These are phyloP conservation scores for Lactarius sp. DNA, from an alignment of 768 basidiomycete genomes.

Conservation along the genomic window DNA sequence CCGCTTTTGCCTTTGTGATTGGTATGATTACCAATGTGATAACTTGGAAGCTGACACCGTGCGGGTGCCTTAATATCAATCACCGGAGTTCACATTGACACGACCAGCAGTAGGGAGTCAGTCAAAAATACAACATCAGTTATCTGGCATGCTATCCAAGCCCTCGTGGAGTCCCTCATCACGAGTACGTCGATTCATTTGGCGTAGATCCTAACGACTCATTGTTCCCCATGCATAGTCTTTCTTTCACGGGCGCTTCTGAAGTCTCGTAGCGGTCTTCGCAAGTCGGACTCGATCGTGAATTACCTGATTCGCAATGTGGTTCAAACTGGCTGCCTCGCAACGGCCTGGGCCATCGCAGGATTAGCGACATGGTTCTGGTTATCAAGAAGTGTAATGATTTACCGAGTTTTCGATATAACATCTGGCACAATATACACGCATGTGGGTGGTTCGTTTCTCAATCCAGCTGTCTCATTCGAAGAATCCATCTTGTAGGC, in stretches of 20 bases:
- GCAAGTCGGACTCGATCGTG: not conserved
- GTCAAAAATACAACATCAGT: not conserved
- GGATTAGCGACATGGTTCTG: not conserved
- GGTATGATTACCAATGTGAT: not conserved
- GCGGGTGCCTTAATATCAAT: not conserved
- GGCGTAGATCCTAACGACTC: not conserved
- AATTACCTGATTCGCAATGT: not conserved
- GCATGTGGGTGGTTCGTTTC: not conserved
- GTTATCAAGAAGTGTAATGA: not conserved
- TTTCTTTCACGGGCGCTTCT: conserved; percentile 4
- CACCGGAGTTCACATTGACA: not conserved
- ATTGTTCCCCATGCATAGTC: not conserved
- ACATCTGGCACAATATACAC: conserved; percentile 4
- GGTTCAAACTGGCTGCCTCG: conserved; percentile 6
- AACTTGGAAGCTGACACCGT: not conserved
- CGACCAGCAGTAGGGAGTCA: not conserved
- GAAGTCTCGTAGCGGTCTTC: not conserved
- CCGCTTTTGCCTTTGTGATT: not conserved
- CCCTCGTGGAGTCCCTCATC: not conserved
- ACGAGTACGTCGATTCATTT: not conserved
- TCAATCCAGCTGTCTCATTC: not conserved
- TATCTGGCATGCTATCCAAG: not conserved
- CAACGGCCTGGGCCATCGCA: conserved; percentile 4
- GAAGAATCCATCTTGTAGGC: not conserved
- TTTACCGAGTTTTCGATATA: not conserved